A percentile compares a stretch with the other conserved stretches of the same genome.
Conservation (phyloP, 768 basidiomycete species). For the Candolleomyces aberdarensis region DNA sequence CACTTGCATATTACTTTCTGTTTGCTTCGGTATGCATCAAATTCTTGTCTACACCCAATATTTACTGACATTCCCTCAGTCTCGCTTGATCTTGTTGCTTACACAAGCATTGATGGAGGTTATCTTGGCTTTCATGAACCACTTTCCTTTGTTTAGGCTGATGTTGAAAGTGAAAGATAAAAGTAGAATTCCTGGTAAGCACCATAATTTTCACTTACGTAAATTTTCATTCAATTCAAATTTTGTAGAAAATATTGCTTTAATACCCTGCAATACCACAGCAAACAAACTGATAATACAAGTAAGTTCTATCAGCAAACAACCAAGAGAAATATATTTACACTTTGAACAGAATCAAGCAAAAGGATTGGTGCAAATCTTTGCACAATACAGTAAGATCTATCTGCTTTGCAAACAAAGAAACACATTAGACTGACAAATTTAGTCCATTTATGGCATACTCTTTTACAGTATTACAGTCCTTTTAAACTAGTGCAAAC, state of each 20-base stretch:
- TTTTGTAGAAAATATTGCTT: constrained; percentile 17
- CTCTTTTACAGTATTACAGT: constrained; percentile 48
- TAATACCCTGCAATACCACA: constrained; percentile 13
- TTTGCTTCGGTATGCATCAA: constrained; percentile 58
- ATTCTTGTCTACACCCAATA: constrained; percentile 35
- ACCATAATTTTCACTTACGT: background rate
- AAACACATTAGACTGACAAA: background rate
- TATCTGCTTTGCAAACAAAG: background rate
- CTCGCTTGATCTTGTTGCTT: constrained; percentile 42
- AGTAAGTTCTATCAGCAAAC: constrained; percentile 17
- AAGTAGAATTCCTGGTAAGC: constrained; percentile 71
- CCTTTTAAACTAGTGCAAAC: constrained; percentile 42
- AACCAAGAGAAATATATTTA: background rate
- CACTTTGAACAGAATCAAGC: constrained; percentile 48
- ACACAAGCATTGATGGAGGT: constrained; percentile 64
- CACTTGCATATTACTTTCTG: constrained; percentile 79
- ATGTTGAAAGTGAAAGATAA: constrained; percentile 85
- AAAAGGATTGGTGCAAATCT: constrained; percentile 46
- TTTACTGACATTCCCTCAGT: constrained; percentile 22
- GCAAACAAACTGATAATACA: constrained; percentile 24
- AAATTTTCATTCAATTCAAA: too few species aligned
- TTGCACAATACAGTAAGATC: constrained; percentile 55
- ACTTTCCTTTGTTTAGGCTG: constrained; percentile 88
- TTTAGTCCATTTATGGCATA: background rate
- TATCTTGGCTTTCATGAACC: constrained; percentile 77